Conservation (phyloP, 345 rosid genomes). For the Hypericum perforatum region DNA sequence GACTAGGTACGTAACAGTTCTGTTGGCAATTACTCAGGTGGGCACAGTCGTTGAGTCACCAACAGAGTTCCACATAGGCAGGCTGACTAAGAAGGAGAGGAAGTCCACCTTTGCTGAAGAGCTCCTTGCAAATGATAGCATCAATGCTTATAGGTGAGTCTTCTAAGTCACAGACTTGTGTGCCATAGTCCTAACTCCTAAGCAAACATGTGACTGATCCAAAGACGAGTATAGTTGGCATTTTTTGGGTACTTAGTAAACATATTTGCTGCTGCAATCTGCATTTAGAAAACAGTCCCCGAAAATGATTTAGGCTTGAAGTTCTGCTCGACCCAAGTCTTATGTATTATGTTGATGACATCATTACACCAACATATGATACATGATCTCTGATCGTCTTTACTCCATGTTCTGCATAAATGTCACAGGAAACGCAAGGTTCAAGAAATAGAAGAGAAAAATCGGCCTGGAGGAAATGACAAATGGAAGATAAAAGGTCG, state of each 20-base stretch:
- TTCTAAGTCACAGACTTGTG: neutral
- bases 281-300: no score
- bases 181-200: neutral
- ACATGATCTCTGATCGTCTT: no score
- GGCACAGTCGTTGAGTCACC: constrained; percentile 75
- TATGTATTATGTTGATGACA: no score
- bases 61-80: constrained; percentile 43
- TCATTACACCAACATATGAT: no score
- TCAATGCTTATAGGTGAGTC: constrained; percentile 53
- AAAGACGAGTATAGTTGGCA: no score
- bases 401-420: no score
- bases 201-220: neutral
- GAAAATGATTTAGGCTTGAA: no score
- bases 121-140: constrained; percentile 48
- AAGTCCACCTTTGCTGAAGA: constrained; percentile 74
- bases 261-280: no score
- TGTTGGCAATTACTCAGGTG: constrained; percentile 35
- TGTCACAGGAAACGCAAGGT: constrained; percentile 72
- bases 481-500: constrained; percentile 73
- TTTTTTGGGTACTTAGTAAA: no score
- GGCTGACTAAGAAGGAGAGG: constrained; percentile 83
- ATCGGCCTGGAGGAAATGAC: constrained; percentile 48
- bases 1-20: neutral
- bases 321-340: no score
- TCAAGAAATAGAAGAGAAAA: constrained; percentile 64